A percentile compares a stretch with the other conserved stretches of the same genome.
Conservation (phyloP, 163 green algal genomes). For the Scenedesmus sp. region DNA sequence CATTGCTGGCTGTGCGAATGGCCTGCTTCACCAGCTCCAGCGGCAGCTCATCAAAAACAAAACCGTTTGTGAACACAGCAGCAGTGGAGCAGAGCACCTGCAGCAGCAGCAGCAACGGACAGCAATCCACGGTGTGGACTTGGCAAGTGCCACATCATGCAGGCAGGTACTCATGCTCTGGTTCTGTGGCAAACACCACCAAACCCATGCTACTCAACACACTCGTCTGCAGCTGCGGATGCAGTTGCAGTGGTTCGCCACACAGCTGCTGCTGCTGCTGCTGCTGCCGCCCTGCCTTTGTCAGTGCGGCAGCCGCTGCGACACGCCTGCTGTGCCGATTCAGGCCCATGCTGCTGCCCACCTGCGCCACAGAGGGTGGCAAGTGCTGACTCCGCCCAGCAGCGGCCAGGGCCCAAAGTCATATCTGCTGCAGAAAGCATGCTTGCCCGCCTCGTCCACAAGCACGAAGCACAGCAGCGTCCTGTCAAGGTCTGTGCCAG, state of each 20-base stretch:
- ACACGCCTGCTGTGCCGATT: background rate
- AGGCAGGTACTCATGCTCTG: too few relatives aligned
- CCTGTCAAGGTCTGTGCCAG: constrained; percentile 42
- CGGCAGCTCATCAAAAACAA: constrained; percentile 93
- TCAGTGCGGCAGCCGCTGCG: background rate
- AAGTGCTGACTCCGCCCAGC: constrained; percentile 62
- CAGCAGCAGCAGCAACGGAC: constrained; percentile 9
- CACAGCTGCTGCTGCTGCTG: background rate
- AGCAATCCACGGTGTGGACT: background rate
- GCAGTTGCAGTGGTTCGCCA: background rate
- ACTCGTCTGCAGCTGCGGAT: too few relatives aligned
- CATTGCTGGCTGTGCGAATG: constrained; percentile 64
- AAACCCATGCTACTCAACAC: too few relatives aligned
- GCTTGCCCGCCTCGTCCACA: constrained; percentile 68
- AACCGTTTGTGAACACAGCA: constrained; percentile 76
- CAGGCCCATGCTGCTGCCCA: background rate
- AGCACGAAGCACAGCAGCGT: constrained; percentile 94
- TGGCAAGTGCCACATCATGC: too few relatives aligned
- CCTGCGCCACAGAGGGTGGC: constrained; percentile 37
- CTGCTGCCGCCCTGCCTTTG: background rate
- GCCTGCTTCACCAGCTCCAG: constrained; percentile 75
- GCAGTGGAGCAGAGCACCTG: constrained; percentile 67
- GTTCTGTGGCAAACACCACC: too few relatives aligned
- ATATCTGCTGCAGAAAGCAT: constrained; percentile 90
- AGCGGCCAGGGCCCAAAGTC: constrained; percentile 95